phyloP scores from a whole-genome alignment of 179 eudicot species.

The Spinacia oleracea region DNA sequence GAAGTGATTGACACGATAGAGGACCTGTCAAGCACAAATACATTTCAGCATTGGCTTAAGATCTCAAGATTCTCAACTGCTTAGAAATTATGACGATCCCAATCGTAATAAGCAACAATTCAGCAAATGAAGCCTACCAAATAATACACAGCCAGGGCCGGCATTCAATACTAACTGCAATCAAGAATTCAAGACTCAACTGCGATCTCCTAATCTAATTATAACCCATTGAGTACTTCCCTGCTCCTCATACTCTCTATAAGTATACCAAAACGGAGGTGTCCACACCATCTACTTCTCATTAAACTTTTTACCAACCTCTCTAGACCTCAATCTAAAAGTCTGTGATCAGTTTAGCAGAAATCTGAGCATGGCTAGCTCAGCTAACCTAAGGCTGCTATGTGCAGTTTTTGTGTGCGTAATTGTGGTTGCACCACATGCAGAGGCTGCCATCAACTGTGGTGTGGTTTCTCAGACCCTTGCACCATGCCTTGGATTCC shows the following conservation, averaged over 20 bases:
- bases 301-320: not conserved
- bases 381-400: slow-evolving; percentile 9
- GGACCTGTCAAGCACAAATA: not conserved
- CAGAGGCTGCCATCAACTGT: slow-evolving; percentile 28
- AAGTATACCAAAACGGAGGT: slow-evolving; percentile 1
- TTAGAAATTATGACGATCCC: not conserved
- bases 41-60: not conserved
- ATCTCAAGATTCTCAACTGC: not conserved
- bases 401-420: slow-evolving; percentile 17
- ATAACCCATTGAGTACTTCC: not conserved
- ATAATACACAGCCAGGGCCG: not conserved
- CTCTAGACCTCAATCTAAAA: not conserved
- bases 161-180: slow-evolving; percentile 16
- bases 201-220: slow-evolving; percentile 14
- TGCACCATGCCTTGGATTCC: slow-evolving; percentile 32
- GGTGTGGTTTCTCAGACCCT: slow-evolving; percentile 25
- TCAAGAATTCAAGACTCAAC: slow-evolving; percentile 10
- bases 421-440: slow-evolving; percentile 19
- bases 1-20: not conserved
- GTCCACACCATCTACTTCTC: not conserved
- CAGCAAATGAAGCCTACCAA: not conserved
- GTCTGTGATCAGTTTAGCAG: slow-evolving; percentile 17
- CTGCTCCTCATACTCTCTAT: not conserved
- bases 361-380: slow-evolving; percentile 16
- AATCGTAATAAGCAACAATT: not conserved